Evolutionary conservation across 1,284 basidiomycete genomes (phyloP), one percentile per base, ranked within the genome.

Genomic region (Prillingera fragicola): DNA sequence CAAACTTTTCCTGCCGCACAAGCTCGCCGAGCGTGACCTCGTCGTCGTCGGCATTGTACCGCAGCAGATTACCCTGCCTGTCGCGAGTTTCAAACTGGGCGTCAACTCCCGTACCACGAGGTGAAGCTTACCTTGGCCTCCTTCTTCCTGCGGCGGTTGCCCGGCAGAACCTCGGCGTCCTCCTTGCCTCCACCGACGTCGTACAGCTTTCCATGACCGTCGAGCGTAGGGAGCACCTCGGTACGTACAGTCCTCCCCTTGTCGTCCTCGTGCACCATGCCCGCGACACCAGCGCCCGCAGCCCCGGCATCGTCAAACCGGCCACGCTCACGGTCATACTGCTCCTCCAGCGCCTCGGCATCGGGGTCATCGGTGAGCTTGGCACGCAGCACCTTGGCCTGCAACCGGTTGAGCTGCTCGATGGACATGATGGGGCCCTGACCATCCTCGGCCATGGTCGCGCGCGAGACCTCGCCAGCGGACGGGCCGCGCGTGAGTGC

Each of bases 341-440:
- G 82, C 45, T 77, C 76, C 67, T 95, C 87, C 33, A 97, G 73
- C 22, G 76, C 74, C 23, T 78, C 78, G 5, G 86, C 85, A 58
- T 89, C 78, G 0, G 85, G 77, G 13, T 80, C 75, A 34, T 74
- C 71, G 77, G 85, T 85, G 21, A 98, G 76, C 67, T 87, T 94
- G 8, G 94, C 91, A 15, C 89, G 82, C 14, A 98, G 73, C 1
- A 95, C 90, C 56, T 85, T 85, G 7, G 94, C 95, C 69, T 97
- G 92, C 1, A 98, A 73, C 60, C 84, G 85, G 71, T 98, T 98
- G 32, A 98, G 76, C 26, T 85, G 85, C 27, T 69, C 70, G 8
- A 72, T 61, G 0, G 70, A 68, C 41, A 77, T 52, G 12, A 69
- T 58, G 1, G 72, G 67, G 10, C 27, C 27, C 17, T 17, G 21